Evolutionary conservation across 345 rosid genomes (phyloP).

Genomic region (Kandelia obovata): DNA sequence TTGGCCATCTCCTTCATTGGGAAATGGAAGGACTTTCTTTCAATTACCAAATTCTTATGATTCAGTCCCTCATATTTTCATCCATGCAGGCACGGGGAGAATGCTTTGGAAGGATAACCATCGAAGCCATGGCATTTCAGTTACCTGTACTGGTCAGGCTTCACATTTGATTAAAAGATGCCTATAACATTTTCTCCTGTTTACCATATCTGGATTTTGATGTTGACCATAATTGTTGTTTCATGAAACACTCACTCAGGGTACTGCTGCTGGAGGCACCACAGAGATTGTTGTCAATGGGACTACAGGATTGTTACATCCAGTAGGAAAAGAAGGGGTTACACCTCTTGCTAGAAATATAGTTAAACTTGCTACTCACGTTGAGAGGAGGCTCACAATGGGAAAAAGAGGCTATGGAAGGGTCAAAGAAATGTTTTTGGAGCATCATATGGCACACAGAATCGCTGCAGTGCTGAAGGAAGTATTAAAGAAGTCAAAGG

Average conservation of each 20-base stretch:
- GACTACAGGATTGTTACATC: constrained; percentile 71
- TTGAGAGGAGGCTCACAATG: constrained; percentile 59
- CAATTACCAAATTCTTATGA: too few relatives aligned
- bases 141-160: constrained; percentile 62
- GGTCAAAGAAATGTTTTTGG: constrained; percentile 72
- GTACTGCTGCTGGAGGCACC: constrained; percentile 93
- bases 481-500: constrained; percentile 45
- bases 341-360: constrained; percentile 64
- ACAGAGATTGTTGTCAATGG: constrained; percentile 74
- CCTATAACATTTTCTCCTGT: not conserved
- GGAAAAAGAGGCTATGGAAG: constrained; percentile 73
- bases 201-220: not conserved
- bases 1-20: not conserved
- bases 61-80: not conserved
- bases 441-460: constrained; percentile 77
- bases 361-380: constrained; percentile 59
- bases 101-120: constrained; percentile 91
- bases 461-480: constrained; percentile 61
- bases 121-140: constrained; percentile 94
- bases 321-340: constrained; percentile 71
- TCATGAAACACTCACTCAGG: constrained; percentile 32
- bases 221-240: not conserved
- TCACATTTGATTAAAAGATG: not conserved
- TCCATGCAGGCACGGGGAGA: constrained; percentile 74
- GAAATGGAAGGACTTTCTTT: too few relatives aligned